These are phyloP conservation scores for Candida adriatica DNA, from an alignment of 805 yeast genomes.

Conservation along the genomic window DNA sequence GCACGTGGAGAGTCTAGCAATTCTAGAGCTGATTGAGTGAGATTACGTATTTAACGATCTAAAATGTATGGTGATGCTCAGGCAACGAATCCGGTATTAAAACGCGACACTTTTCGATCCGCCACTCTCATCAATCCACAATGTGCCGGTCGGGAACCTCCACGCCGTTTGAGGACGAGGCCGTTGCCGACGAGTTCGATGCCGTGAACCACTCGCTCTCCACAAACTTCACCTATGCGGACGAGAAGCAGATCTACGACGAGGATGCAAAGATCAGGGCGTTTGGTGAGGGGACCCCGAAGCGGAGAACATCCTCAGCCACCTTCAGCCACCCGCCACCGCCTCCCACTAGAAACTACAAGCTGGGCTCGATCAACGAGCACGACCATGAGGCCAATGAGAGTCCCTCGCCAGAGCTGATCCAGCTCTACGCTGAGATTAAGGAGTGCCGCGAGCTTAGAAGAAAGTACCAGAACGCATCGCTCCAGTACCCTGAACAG, in stretches of 20 bases:
- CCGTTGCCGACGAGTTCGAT: conserved; percentile 16
- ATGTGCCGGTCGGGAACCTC: neutral
- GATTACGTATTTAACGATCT: neutral
- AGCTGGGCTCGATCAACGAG: conserved; percentile 39
- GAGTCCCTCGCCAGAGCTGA: conserved; percentile 60
- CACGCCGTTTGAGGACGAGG: conserved; percentile 2
- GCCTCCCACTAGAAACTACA: conserved; percentile 31
- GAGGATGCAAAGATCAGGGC: conserved; percentile 64
- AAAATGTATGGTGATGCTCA: neutral
- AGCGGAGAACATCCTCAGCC: conserved; percentile 28
- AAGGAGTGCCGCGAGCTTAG: conserved; percentile 65
- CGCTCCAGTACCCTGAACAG: conserved; percentile 64
- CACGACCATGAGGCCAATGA: conserved; percentile 47
- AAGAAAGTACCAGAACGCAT: conserved; percentile 62
- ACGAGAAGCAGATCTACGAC: conserved; percentile 56
- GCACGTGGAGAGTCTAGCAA: conserved; percentile 83
- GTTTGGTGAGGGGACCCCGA: conserved; percentile 35
- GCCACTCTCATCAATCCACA: too few species aligned
- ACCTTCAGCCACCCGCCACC: conserved; percentile 33
- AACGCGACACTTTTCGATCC: neutral
- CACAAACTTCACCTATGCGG: conserved; percentile 58
- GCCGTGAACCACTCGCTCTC: conserved; percentile 24
- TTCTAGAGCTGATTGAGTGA: conserved; percentile 29
- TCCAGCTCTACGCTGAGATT: conserved; percentile 56
- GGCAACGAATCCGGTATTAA: neutral